A percentile compares a stretch with the other conserved stretches of the same genome.
Conservation (phyloP, 495 filamentous ascomycete species). For the Penicillium pancosmium region DNA sequence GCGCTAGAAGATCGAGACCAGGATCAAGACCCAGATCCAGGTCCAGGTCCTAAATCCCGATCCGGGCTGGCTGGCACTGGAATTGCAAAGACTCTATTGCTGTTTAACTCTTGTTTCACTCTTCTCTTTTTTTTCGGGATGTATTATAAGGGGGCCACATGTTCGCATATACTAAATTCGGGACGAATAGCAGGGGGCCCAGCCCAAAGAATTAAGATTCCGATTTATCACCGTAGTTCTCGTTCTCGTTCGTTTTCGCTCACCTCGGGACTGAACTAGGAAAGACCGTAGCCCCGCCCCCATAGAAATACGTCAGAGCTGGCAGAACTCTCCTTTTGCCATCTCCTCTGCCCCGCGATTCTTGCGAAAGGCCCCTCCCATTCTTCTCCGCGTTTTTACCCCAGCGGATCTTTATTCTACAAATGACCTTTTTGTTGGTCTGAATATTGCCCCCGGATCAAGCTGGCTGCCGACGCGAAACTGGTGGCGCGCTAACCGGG, state of each 20-base stretch:
- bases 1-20: conserved; percentile 7
- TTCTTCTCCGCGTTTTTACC: conserved; percentile 4
- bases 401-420: conserved; percentile 7
- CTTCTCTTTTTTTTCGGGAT: conserved; percentile 13
- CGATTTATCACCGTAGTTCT: conserved; percentile 29
- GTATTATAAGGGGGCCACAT: conserved; percentile 25
- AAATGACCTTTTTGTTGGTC: conserved; percentile 24
- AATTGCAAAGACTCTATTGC: conserved; percentile 17
- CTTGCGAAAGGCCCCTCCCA: conserved; percentile 1
- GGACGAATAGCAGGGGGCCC: conserved; percentile 16
- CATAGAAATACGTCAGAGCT: conserved; percentile 34
- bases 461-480: conserved; percentile 22
- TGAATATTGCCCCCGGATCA: conserved; percentile 13
- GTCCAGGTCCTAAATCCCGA: conserved; percentile 12
- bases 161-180: conserved; percentile 24
- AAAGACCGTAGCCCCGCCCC: conserved; percentile 21
- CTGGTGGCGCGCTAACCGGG: conserved; percentile 32
- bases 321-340: conserved; percentile 23
- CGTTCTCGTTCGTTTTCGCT: no score
- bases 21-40: conserved; percentile 4
- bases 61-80: conserved; percentile 19
- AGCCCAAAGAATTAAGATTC: conserved; percentile 27
- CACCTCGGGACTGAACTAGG: background rate
- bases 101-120: conserved; percentile 5
- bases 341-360: conserved; percentile 24